phyloP scores from a whole-genome alignment of 495 filamentous ascomycete genomes.

The Penicillium ochrochloron region DNA sequence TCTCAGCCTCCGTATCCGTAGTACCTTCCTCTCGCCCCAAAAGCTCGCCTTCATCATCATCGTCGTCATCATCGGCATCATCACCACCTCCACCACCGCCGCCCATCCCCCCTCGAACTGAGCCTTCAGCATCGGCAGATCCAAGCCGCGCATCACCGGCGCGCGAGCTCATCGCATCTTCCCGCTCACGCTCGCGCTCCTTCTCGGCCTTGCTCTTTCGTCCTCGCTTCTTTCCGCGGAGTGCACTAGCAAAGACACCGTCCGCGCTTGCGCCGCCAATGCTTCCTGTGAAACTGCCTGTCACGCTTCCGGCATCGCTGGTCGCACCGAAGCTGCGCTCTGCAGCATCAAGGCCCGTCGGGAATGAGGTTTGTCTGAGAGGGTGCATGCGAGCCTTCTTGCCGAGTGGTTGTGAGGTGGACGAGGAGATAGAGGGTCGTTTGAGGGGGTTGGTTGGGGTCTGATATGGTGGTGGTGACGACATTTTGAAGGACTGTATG shows the following conservation, averaged over 20 bases:
- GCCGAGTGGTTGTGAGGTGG: slow-evolving; percentile 39
- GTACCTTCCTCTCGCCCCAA: slow-evolving; percentile 63
- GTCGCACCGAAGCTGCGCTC: slow-evolving; percentile 69
- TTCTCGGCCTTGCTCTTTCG: slow-evolving; percentile 66
- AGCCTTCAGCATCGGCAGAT: slow-evolving; percentile 46
- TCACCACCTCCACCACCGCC: slow-evolving; percentile 55
- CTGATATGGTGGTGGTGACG: slow-evolving; percentile 48
- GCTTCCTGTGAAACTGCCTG: slow-evolving; percentile 62
- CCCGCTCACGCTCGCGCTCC: slow-evolving; percentile 44
- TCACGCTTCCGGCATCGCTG: slow-evolving; percentile 70
- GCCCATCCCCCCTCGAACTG: slow-evolving; percentile 49
- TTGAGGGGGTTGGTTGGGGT: slow-evolving; percentile 45
- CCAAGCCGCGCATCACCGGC: slow-evolving; percentile 55
- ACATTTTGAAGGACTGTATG: slow-evolving; percentile 38
- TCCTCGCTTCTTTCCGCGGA: slow-evolving; percentile 63
- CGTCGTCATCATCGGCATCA: slow-evolving; percentile 69
- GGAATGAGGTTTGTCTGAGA: slow-evolving; percentile 88
- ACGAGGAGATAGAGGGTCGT: slow-evolving; percentile 48
- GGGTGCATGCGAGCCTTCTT: slow-evolving; percentile 62
- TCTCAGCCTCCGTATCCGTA: slow-evolving; percentile 69
- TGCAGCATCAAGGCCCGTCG: slow-evolving; percentile 55
- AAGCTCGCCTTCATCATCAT: slow-evolving; percentile 65
- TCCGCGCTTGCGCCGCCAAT: slow-evolving; percentile 59
- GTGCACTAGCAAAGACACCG: slow-evolving; percentile 44
- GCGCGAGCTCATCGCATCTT: slow-evolving; percentile 57